Conservation (phyloP, 2,329 filamentous ascomycete genomes). For the Beauveria australis region DNA sequence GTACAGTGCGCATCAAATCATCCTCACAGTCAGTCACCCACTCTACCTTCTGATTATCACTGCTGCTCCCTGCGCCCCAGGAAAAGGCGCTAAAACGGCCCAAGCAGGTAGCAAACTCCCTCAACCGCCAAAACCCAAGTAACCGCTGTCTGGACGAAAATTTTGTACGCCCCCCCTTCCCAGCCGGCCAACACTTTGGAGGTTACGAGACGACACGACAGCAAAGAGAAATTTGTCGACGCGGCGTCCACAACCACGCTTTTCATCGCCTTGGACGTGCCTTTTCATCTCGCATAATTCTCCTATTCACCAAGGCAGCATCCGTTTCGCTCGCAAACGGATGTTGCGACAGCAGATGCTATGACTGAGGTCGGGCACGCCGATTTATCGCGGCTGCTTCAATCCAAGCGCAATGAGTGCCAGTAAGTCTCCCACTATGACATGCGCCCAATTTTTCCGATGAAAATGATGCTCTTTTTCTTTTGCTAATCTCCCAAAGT, state of each 20-base stretch:
- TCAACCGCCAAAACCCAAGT: not conserved
- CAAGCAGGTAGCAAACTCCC: not conserved
- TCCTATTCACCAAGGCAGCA: conserved; percentile 24
- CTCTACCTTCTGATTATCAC: not conserved
- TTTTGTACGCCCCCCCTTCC: conserved; percentile 15
- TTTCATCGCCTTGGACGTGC: conserved; percentile 24
- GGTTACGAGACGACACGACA: conserved; percentile 2
- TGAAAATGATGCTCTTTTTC: conserved; percentile 36
- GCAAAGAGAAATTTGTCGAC: conserved; percentile 24
- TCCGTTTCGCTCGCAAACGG: conserved; percentile 59
- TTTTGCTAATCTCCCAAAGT: conserved; percentile 41
- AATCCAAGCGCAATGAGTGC: conserved; percentile 54
- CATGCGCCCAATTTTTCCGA: conserved; percentile 44
- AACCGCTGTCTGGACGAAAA: conserved; percentile 20
- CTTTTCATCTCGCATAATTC: conserved; percentile 22
- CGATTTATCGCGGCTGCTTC: conserved; percentile 59
- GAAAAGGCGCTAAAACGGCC: conserved; percentile 1
- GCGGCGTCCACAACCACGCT: conserved; percentile 17
- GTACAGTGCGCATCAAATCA: not conserved
- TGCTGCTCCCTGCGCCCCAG: not conserved
- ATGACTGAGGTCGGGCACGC: conserved; percentile 63
- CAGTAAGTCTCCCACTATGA: conserved; percentile 40
- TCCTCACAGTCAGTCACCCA: not conserved
- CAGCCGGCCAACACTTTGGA: conserved; percentile 7
- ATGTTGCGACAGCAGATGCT: conserved; percentile 61